phyloP scores from a whole-genome alignment of 768 basidiomycete genomes.

The Russula sp. region DNA sequence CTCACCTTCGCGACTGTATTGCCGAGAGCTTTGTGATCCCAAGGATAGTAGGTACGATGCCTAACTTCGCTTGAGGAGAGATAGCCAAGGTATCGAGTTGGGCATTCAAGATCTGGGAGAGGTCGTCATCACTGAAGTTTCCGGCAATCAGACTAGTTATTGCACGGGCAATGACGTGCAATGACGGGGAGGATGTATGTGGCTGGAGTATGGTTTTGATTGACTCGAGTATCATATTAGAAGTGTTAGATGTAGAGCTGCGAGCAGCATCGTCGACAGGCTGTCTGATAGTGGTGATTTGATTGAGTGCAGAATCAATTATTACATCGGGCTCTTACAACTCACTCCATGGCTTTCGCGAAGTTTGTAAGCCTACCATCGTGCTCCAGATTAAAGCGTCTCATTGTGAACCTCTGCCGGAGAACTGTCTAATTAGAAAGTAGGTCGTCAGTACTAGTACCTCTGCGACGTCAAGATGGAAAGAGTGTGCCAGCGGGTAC shows the following conservation, averaged over 20 bases:
- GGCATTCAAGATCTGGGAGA: no score
- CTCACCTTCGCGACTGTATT: no score
- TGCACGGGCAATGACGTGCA: no score
- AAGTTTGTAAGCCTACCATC: no score
- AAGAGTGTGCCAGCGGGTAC: neutral
- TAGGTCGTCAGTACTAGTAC: neutral
- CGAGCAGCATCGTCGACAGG: neutral
- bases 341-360: neutral
- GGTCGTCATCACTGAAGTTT: neutral
- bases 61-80: no score
- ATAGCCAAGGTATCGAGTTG: no score
- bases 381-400: no score
- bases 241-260: neutral
- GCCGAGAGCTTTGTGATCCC: no score
- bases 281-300: neutral
- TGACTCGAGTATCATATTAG: neutral
- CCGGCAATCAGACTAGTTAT: neutral
- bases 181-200: constrained; percentile 2
- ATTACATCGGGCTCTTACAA: no score
- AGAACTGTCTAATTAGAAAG: neutral
- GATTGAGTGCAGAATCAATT: neutral
- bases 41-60: no score
- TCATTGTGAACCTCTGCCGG: no score
- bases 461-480: neutral
- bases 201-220: neutral